phyloP scores from a whole-genome alignment of 2,329 filamentous ascomycete species.

The Knufia petricola region DNA sequence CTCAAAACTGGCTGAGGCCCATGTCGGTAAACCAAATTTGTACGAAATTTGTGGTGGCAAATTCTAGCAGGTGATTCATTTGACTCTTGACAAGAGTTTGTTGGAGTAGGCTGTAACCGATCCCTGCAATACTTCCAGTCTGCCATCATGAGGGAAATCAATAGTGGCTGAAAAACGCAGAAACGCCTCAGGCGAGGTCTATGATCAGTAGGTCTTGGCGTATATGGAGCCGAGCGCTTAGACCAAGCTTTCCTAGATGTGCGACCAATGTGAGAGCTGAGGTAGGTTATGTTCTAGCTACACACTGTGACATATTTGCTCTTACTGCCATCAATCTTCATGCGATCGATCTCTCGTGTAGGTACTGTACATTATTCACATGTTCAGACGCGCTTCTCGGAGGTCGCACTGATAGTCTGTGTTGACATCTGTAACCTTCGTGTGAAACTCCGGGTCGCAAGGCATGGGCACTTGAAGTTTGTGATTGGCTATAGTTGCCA shows the following conservation, averaged over 20 bases:
- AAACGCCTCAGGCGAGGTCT: background rate
- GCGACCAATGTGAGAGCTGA: constrained; percentile 2
- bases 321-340: constrained; percentile 4
- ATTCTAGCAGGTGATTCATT: constrained; percentile 2
- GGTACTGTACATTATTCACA: too few relatives aligned
- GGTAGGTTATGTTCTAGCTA: constrained; percentile 3
- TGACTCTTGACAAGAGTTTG: constrained; percentile 1
- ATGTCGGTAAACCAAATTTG: background rate
- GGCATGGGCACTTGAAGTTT: constrained; percentile 1
- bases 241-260: constrained; percentile 3
- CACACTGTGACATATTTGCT: constrained; percentile 3
- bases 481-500: constrained; percentile 5
- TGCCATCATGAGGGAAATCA: constrained; percentile 2
- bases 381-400: constrained; percentile 6
- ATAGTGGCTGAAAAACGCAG: constrained; percentile 3
- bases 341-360: constrained; percentile 4
- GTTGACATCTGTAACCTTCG: constrained; percentile 3
- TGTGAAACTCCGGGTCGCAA: constrained; percentile 1
- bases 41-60: constrained; percentile 1
- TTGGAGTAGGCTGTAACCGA: constrained; percentile 2
- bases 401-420: constrained; percentile 5
- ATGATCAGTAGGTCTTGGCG: constrained; percentile 2
- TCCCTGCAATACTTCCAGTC: background rate
- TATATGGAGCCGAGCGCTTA: constrained; percentile 3
- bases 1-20: too few relatives aligned